Conservation (phyloP, 805 yeast genomes). For the Candida odintsovae region DNA sequence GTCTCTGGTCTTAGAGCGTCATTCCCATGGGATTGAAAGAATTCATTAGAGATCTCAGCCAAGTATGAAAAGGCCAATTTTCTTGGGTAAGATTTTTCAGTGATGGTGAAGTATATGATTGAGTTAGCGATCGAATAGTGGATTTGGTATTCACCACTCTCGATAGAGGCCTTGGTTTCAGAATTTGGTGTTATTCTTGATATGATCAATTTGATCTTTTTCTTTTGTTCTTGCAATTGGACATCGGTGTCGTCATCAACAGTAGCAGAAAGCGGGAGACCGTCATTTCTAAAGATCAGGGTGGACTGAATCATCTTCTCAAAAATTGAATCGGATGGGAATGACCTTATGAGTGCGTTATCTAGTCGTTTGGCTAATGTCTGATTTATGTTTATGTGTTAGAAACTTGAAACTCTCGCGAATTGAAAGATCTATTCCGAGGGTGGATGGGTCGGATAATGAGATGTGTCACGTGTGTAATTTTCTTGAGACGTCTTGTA, state of each 20-base stretch:
- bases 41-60: slow-evolving; percentile 76
- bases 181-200: slow-evolving; percentile 72
- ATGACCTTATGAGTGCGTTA: background rate
- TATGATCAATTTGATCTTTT: slow-evolving; percentile 73
- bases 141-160: slow-evolving; percentile 66
- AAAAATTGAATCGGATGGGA: background rate
- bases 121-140: slow-evolving; percentile 61
- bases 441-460: too few relatives aligned
- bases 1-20: slow-evolving; percentile 56
- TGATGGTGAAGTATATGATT: slow-evolving; percentile 74
- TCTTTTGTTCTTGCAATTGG: slow-evolving; percentile 67
- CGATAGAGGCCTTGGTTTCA: slow-evolving; percentile 80
- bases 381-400: too few relatives aligned
- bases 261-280: slow-evolving; percentile 86
- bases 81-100: slow-evolving; percentile 77
- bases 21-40: slow-evolving; percentile 67
- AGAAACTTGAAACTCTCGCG: background rate
- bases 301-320: slow-evolving; percentile 57
- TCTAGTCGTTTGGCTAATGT: too few relatives aligned
- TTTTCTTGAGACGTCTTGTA: too few relatives aligned
- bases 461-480: too few relatives aligned
- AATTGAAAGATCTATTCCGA: background rate
- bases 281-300: slow-evolving; percentile 60
- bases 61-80: slow-evolving; percentile 86
- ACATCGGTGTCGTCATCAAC: slow-evolving; percentile 74